Evolutionary conservation across 1,139 yeast genomes (phyloP).

Genomic region (Diutina pseudorugosa): DNA sequence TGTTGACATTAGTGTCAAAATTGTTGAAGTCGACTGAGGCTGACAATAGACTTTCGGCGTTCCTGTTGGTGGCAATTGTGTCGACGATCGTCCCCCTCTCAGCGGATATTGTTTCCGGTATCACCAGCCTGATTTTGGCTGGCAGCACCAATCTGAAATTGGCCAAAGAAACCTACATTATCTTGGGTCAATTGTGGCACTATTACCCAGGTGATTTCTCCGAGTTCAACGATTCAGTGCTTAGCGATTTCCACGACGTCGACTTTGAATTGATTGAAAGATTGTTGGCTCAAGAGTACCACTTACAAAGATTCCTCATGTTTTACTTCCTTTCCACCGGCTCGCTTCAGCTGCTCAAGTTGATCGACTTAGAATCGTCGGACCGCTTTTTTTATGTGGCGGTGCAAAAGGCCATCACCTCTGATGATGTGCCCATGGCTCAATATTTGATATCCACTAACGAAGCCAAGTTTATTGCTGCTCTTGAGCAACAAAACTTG

Average conservation of each 20-base stretch:
- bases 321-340: neutral
- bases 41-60: neutral
- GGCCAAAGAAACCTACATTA: slow-evolving; percentile 23
- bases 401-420: neutral
- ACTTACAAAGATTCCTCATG: slow-evolving; percentile 1
- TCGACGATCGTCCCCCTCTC: slow-evolving; percentile 62
- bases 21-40: slow-evolving; percentile 17
- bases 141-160: slow-evolving; percentile 9
- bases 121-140: slow-evolving; percentile 55
- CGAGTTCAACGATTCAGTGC: neutral
- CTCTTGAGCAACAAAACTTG: neutral
- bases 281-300: neutral
- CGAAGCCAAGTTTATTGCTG: neutral
- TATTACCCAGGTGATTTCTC: slow-evolving; percentile 13
- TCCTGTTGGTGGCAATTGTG: slow-evolving; percentile 1
- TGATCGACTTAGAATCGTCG: neutral
- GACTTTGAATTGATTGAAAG: neutral
- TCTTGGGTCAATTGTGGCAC: slow-evolving; percentile 33
- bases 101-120: slow-evolving; percentile 49
- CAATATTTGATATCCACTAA: neutral
- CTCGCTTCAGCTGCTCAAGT: neutral
- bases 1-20: slow-evolving; percentile 47
- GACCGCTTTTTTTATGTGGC: neutral
- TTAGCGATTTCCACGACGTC: neutral
- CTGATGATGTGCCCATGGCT: neutral